phyloP scores from a whole-genome alignment of 2,329 filamentous ascomycete species.

The Monilinia fructicola region DNA sequence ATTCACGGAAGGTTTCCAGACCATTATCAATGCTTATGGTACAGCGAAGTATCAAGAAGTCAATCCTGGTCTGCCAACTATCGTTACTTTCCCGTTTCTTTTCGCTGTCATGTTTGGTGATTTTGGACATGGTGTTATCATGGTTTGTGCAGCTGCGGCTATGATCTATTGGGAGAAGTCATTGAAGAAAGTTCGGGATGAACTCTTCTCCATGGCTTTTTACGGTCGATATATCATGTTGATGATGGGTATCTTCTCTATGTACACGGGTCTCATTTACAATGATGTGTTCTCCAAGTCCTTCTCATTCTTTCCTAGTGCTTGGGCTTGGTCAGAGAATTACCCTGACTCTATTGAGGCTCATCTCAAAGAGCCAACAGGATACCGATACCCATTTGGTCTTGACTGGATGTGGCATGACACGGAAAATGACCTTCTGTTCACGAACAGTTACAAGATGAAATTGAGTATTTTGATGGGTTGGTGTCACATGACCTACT shows the following conservation, averaged over 20 bases:
- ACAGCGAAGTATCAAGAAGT: conserved; percentile 97
- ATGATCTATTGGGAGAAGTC: conserved; percentile 98
- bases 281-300: conserved; percentile 97
- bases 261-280: conserved; percentile 96
- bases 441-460: conserved; percentile 99
- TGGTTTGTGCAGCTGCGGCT: conserved; percentile 76
- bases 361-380: conserved; percentile 54
- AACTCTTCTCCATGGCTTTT: conserved; percentile 97
- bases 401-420: conserved; percentile 97
- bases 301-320: conserved; percentile 82
- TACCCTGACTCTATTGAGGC: conserved; percentile 68
- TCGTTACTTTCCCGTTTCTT: conserved; percentile 98
- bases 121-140: conserved; percentile 88
- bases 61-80: conserved; percentile 91
- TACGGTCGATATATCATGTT: conserved; percentile 98
- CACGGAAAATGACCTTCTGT: conserved; percentile 90
- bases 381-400: conserved; percentile 92
- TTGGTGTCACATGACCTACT: conserved; percentile 99
- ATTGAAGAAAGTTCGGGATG: conserved; percentile 87
- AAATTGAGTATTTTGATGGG: conserved; percentile 97
- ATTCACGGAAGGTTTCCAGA: conserved; percentile 97
- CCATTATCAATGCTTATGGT: conserved; percentile 97
- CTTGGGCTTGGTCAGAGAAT: conserved; percentile 74
- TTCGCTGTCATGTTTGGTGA: conserved; percentile 99
- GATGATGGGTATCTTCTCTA: conserved; percentile 95